phyloP scores from a whole-genome alignment of 306 rosid genomes.

The Carpinus fangiana region DNA sequence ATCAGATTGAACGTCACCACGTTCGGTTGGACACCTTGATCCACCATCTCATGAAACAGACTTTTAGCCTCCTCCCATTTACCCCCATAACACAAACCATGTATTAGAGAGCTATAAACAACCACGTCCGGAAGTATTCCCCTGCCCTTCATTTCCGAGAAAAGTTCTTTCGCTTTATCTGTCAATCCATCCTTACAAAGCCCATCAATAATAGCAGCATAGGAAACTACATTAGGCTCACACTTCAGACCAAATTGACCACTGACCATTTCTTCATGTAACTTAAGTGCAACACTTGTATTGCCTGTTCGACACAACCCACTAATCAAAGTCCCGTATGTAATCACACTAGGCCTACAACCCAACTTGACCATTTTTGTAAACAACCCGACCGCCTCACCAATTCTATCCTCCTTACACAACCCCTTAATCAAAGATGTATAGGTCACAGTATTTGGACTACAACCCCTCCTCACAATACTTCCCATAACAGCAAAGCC shows the following conservation, averaged over 20 bases:
- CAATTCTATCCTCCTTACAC: conserved; percentile 40
- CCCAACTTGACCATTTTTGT: conserved; percentile 35
- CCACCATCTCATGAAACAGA: conserved; percentile 47
- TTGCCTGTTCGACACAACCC: conserved; percentile 49
- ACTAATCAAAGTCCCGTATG: conserved; percentile 37
- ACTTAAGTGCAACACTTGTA: conserved; percentile 29
- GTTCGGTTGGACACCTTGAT: conserved; percentile 49
- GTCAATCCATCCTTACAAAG: conserved; percentile 48
- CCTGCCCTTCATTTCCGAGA: conserved; percentile 41
- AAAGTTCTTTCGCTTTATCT: conserved; percentile 43
- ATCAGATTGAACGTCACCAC: conserved; percentile 40
- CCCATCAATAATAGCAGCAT: conserved; percentile 40
- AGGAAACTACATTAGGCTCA: conserved; percentile 33
- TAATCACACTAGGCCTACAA: conserved; percentile 33
- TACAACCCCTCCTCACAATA: conserved; percentile 37
- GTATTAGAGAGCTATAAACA: conserved; percentile 43
- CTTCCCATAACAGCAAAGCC: conserved; percentile 37
- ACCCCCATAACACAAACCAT: conserved; percentile 39
- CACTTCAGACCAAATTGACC: conserved; percentile 25
- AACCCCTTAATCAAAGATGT: conserved; percentile 44
- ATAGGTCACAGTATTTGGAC: conserved; percentile 32
- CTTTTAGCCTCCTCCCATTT: conserved; percentile 41
- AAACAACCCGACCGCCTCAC: conserved; percentile 34
- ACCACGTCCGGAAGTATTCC: conserved; percentile 37
- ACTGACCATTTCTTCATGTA: conserved; percentile 42